Percentiles rank a stretch among this genome's conserved stretches.
Evolutionary conservation across 139 green algal genomes (phyloP).

Genomic region (Chlamydomonas applanata): DNA sequence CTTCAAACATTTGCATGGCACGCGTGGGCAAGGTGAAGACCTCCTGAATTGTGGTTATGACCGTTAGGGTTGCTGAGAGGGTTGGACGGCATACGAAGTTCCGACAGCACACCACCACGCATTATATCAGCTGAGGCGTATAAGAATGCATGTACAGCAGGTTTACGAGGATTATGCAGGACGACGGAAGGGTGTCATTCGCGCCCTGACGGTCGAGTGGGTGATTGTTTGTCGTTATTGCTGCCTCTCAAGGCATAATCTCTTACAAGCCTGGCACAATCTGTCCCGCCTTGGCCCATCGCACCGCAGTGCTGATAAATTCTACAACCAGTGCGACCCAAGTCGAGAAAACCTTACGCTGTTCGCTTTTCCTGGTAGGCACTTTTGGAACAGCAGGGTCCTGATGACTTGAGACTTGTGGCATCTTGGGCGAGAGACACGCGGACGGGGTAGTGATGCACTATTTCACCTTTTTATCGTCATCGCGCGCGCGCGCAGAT

Average conservation of each 20-base stretch:
- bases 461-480: slow-evolving; percentile 13
- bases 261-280: no score
- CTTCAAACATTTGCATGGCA: neutral
- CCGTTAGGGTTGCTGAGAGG: no score
- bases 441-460: neutral
- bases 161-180: slow-evolving; percentile 22
- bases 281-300: no score
- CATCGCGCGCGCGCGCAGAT: slow-evolving; percentile 28
- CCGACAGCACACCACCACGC: no score
- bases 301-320: slow-evolving; percentile 19
- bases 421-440: neutral
- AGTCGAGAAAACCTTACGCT: slow-evolving; percentile 36
- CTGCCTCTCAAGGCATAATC: no score
- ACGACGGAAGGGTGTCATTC: slow-evolving; percentile 12
- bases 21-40: no score
- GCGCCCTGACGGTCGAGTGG: slow-evolving; percentile 27
- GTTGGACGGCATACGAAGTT: no score
- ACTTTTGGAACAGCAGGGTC: neutral
- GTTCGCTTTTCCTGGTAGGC: slow-evolving; percentile 59
- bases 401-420: neutral
- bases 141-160: neutral
- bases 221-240: no score
- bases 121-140: no score
- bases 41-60: no score
- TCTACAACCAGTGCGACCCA: slow-evolving; percentile 18